phyloP scores from a whole-genome alignment of 2,329 filamentous ascomycete genomes.

The Penicillium concentricum region DNA sequence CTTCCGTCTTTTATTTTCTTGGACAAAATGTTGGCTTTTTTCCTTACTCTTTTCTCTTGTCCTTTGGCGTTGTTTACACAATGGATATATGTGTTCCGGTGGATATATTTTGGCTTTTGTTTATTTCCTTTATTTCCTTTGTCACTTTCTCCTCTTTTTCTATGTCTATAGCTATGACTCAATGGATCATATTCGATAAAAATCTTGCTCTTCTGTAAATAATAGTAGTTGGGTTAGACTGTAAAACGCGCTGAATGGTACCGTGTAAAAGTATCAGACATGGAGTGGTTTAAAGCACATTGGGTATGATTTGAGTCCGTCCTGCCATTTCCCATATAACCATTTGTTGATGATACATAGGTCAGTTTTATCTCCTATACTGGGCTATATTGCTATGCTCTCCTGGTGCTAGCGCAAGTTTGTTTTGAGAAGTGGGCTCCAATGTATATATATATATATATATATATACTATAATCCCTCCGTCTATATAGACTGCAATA shows the following conservation, averaged over 20 bases:
- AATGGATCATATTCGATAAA: conserved; percentile 8
- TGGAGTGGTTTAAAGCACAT: neutral
- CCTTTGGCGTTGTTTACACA: conserved; percentile 14
- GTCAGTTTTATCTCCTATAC: neutral
- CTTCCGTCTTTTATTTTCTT: conserved; percentile 3
- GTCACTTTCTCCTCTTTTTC: conserved; percentile 15
- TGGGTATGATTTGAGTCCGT: neutral
- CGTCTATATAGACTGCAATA: neutral
- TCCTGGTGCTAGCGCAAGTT: neutral
- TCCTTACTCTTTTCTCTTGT: conserved; percentile 10
- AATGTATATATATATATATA: too few relatives aligned
- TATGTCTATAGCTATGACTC: conserved; percentile 23
- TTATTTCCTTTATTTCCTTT: conserved; percentile 15
- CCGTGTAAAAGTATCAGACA: neutral
- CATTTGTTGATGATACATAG: neutral
- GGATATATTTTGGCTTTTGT: conserved; percentile 8
- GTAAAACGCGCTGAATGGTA: too few relatives aligned
- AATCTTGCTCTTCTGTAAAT: neutral
- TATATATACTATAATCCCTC: neutral
- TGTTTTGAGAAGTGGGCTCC: neutral
- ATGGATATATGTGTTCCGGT: conserved; percentile 18
- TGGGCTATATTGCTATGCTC: neutral
- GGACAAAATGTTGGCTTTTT: conserved; percentile 12
- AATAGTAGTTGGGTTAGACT: neutral
- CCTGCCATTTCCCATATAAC: neutral